Evolutionary conservation across 2,329 filamentous ascomycete genomes (phyloP).

Genomic region (Penicillium sumatraense): DNA sequence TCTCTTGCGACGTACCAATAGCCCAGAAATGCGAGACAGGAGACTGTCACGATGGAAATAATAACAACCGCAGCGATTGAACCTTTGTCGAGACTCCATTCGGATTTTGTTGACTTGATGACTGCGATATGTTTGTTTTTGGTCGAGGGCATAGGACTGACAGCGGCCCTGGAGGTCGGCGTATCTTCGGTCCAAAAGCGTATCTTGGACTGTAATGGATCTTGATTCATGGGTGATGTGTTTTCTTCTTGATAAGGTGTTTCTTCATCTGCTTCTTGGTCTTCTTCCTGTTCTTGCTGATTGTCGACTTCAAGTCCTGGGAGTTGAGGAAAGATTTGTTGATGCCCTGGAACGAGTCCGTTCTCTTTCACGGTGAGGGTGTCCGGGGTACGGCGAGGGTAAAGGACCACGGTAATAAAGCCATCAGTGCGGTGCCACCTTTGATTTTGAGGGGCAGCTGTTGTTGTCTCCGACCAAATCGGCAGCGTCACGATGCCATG

Average conservation of each 20-base stretch:
- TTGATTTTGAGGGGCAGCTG: not conserved
- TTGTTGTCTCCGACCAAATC: not conserved
- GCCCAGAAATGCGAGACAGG: slow-evolving; percentile 26
- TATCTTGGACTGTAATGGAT: not conserved
- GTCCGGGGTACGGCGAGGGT: not conserved
- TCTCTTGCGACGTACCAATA: slow-evolving; percentile 26
- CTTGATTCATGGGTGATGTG: not conserved
- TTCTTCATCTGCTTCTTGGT: not conserved
- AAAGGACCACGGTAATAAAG: not conserved
- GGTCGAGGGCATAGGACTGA: not conserved
- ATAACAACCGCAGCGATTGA: slow-evolving; percentile 35
- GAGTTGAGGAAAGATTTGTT: not conserved
- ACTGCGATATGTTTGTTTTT: not conserved
- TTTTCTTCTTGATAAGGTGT: not conserved
- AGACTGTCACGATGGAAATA: slow-evolving; percentile 24
- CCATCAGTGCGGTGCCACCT: not conserved
- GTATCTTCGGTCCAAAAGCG: not conserved
- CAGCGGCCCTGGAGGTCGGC: not conserved
- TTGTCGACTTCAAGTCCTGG: not conserved
- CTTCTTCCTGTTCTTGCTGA: not conserved
- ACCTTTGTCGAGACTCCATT: slow-evolving; percentile 26
- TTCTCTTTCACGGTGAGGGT: not conserved
- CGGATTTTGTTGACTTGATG: not conserved
- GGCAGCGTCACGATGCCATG: not conserved
- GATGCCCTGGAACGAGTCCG: not conserved